These are phyloP conservation scores for Mycena amicta DNA, from an alignment of 768 basidiomycete genomes.

Conservation along the genomic window DNA sequence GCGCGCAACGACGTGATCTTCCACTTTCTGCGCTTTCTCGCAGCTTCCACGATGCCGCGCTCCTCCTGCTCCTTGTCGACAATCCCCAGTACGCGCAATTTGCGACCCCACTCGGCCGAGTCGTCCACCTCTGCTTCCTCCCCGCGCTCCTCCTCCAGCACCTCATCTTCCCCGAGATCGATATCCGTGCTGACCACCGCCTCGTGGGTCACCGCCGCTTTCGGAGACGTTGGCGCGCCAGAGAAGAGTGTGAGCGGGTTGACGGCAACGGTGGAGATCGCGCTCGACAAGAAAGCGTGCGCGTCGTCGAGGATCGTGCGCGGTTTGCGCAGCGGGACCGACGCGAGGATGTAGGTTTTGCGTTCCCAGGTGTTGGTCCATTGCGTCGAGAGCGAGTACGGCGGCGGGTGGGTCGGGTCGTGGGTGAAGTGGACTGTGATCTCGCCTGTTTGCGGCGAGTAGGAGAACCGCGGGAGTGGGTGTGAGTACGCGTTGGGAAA, in stretches of 20 bases:
- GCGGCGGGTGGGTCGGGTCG: slow-evolving; percentile 65
- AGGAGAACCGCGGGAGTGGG: slow-evolving; percentile 71
- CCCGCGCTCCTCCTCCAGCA: slow-evolving; percentile 75
- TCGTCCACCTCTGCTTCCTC: slow-evolving; percentile 83
- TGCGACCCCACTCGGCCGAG: slow-evolving; percentile 56
- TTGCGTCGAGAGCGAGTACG: slow-evolving; percentile 35
- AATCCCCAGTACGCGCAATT: slow-evolving; percentile 57
- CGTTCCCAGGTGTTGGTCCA: slow-evolving; percentile 48
- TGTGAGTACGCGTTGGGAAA: slow-evolving; percentile 82
- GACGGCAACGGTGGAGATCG: slow-evolving; percentile 41
- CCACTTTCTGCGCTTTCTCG: slow-evolving; percentile 48
- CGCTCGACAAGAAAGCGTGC: slow-evolving; percentile 62
- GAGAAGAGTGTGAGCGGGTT: slow-evolving; percentile 57
- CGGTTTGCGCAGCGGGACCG: slow-evolving; percentile 69
- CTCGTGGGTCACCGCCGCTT: slow-evolving; percentile 55
- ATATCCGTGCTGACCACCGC: slow-evolving; percentile 68
- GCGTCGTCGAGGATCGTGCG: slow-evolving; percentile 74
- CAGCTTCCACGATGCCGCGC: slow-evolving; percentile 30
- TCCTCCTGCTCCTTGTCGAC: slow-evolving; percentile 39
- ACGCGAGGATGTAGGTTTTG: slow-evolving; percentile 63
- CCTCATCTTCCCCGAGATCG: slow-evolving; percentile 76
- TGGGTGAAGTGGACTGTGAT: slow-evolving; percentile 61
- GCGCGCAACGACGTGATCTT: slow-evolving; percentile 46
- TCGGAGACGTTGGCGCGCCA: slow-evolving; percentile 32
- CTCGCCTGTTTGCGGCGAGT: slow-evolving; percentile 53